Base-by-base conservation (phyloP, 2,329 filamentous ascomycete species). In the Neocatenulostroma microsporum region DNA sequence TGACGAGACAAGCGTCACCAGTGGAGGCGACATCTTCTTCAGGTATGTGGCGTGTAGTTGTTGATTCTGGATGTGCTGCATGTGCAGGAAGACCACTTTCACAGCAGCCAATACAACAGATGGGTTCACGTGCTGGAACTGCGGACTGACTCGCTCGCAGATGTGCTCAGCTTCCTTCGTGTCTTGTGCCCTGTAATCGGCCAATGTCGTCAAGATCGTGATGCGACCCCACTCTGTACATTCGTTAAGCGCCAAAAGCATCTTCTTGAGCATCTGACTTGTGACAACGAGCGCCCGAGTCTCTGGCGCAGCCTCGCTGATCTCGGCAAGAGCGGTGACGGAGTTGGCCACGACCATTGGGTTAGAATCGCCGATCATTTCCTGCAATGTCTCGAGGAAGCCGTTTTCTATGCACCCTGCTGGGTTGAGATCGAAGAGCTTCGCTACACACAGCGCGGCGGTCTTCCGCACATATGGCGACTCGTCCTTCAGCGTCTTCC, bases 321-420 rank as follows among this genome's bases (percentile, higher is more conserved):
- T 98, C 59, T 98, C 91, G 7, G 84, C 81, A 34, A 98, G 72
- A 3, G 91, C 91, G 45, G 88, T 89, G 7, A 98, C 91, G 11
- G 86, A 91, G 66, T 98, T 98, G 45, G 91, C 91, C 40, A 98
- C 91, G 3, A 98, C 91, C 89, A 96, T 98, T 3, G 91, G 91
- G 61, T 98, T 98, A 3, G 91, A 85, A 60, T 98, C 91, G 36
- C 86, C 89, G 48, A 98, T 94, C 69, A 98, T 69, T 63, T 98
- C 91, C 62, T 98, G 89, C 36, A 98, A 66, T 17, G 76, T 86
- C 61, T 96, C 88, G 32, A 98, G 66, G 62, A 98, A 98, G 30
- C 91, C 91, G 53, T 98, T 95, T 58, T 98, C 91, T 39, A 98
- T 76, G 57, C 89, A 96, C 77, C 95, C 83, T 25, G 74, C 64